phyloP scores from a whole-genome alignment of 2,329 filamentous ascomycete genomes.

The Penicillium italicum region DNA sequence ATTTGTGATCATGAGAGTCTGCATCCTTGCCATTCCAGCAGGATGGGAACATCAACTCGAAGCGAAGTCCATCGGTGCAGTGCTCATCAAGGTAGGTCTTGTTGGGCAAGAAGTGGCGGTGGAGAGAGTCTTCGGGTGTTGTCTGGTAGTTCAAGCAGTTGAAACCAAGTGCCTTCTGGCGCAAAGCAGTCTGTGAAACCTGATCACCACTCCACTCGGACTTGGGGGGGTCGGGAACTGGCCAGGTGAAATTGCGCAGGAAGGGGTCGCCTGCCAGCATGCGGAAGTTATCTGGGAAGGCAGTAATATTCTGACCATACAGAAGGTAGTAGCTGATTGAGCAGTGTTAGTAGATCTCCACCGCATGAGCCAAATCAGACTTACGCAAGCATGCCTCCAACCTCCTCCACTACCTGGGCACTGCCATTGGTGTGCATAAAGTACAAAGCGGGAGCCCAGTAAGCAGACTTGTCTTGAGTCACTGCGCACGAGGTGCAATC shows the following conservation, averaged over 20 bases:
- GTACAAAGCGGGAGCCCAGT: constrained; percentile 79
- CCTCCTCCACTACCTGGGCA: constrained; percentile 66
- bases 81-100: constrained; percentile 76
- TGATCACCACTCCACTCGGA: constrained; percentile 65
- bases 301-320: constrained; percentile 60
- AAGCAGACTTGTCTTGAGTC: constrained; percentile 77
- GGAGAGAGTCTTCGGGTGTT: constrained; percentile 67
- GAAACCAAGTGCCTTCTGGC: constrained; percentile 83
- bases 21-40: constrained; percentile 76
- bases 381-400: constrained; percentile 81
- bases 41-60: constrained; percentile 83
- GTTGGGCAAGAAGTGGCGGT: constrained; percentile 75
- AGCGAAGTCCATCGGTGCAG: constrained; percentile 75
- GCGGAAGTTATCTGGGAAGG: constrained; percentile 72
- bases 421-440: constrained; percentile 68
- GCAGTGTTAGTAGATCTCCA: constrained; percentile 3
- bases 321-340: constrained; percentile 74
- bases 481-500: constrained; percentile 80
- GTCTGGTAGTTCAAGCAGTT: constrained; percentile 84
- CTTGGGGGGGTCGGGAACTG: constrained; percentile 65
- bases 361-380: constrained; percentile 37
- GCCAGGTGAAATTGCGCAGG: constrained; percentile 66
- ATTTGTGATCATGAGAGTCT: constrained; percentile 53
- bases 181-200: constrained; percentile 66
- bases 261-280: constrained; percentile 75